Percentiles rank a stretch among this genome's conserved stretches.
These are phyloP conservation scores for Metschnikowia arizonensis DNA, from an alignment of 805 yeast species.

Conservation along the genomic window DNA sequence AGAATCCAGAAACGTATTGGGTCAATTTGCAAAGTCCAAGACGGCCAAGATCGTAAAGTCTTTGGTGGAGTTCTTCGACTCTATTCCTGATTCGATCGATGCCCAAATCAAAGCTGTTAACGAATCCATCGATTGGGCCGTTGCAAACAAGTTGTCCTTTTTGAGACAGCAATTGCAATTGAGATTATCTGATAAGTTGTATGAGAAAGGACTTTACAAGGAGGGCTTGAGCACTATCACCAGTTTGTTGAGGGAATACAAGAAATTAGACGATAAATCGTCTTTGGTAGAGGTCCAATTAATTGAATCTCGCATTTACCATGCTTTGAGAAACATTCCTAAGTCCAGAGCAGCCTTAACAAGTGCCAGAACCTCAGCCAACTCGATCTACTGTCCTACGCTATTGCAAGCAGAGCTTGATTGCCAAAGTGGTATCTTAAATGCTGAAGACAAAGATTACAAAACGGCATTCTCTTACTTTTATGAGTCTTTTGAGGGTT, in stretches of 20 bases:
- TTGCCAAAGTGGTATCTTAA: constrained; percentile 89
- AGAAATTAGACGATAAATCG: constrained; percentile 91
- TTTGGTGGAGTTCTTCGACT: constrained; percentile 73
- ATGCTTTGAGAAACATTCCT: constrained; percentile 84
- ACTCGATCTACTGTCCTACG: constrained; percentile 94
- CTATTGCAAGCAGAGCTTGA: constrained; percentile 90
- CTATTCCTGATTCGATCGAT: constrained; percentile 57
- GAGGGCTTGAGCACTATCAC: constrained; percentile 72
- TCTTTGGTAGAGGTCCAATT: constrained; percentile 94
- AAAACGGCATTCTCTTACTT: constrained; percentile 94
- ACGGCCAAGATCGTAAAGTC: constrained; percentile 85
- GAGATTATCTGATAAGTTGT: constrained; percentile 72
- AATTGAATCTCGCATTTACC: constrained; percentile 84
- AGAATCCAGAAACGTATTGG: constrained; percentile 66
- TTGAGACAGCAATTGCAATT: constrained; percentile 84
- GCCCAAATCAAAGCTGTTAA: constrained; percentile 69
- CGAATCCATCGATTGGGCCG: constrained; percentile 85
- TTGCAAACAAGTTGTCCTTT: constrained; percentile 76
- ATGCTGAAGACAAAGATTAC: constrained; percentile 95
- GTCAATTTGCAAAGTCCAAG: constrained; percentile 85
- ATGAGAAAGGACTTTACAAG: constrained; percentile 58
- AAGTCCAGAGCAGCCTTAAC: constrained; percentile 91
- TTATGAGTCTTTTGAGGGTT: constrained; percentile 92
- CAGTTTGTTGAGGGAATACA: constrained; percentile 74
- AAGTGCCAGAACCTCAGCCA: constrained; percentile 96